phyloP scores from a whole-genome alignment of 2,329 filamentous ascomycete genomes.

The Trichoderma arundinaceum region DNA sequence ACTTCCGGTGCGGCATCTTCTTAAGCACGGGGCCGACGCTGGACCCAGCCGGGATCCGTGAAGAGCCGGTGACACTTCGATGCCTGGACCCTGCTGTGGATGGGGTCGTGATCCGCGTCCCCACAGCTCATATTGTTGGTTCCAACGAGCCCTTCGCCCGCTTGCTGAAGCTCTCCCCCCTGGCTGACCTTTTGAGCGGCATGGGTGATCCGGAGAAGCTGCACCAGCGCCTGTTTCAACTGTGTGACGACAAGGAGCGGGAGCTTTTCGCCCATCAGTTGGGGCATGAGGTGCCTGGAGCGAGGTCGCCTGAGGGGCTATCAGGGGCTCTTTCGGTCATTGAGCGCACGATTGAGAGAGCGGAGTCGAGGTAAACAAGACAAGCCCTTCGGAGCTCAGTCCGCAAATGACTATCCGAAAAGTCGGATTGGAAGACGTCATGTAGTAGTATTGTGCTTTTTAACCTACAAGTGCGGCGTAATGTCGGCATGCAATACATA shows the following conservation, averaged over 20 bases:
- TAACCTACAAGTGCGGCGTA: too few relatives aligned
- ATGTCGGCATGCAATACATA: too few relatives aligned
- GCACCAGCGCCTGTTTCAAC: neutral
- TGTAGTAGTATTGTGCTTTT: too few relatives aligned
- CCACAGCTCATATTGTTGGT: conserved; percentile 34
- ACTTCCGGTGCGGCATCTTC: conserved; percentile 42
- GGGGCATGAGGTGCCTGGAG: conserved; percentile 15
- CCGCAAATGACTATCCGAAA: neutral
- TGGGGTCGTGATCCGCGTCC: conserved; percentile 38
- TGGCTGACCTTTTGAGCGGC: neutral
- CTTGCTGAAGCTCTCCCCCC: neutral
- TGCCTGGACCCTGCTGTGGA: conserved; percentile 39
- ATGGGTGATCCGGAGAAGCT: conserved; percentile 19
- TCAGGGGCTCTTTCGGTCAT: neutral
- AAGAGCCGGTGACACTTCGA: conserved; percentile 32
- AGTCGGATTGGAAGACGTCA: too few relatives aligned
- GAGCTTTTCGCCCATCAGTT: neutral
- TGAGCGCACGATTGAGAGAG: neutral
- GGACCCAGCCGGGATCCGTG: conserved; percentile 38
- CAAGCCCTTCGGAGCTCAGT: neutral
- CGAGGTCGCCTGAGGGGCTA: neutral
- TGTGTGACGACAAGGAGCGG: neutral
- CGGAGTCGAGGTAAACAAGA: neutral
- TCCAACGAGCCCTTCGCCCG: neutral
- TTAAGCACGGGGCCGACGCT: conserved; percentile 41